These are phyloP conservation scores for Paramyrothecium roridum DNA, from an alignment of 2,329 filamentous ascomycete species.

Conservation along the genomic window DNA sequence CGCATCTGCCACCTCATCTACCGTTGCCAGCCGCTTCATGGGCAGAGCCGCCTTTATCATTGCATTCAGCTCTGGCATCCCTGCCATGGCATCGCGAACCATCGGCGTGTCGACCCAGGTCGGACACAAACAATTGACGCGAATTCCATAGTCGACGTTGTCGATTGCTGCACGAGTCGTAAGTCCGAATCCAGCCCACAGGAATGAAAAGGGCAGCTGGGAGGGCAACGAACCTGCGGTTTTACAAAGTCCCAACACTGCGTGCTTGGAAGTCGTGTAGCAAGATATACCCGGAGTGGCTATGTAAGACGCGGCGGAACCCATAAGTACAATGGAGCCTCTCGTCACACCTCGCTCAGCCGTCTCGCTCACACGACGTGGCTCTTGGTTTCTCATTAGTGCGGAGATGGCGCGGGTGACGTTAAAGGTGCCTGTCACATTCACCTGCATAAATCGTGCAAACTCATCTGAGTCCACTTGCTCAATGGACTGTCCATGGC, in stretches of 20 bases:
- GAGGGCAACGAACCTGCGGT: conserved; percentile 7
- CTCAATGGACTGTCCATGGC: background rate
- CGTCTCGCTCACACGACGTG: background rate
- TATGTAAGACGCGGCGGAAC: conserved; percentile 10
- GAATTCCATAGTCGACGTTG: background rate
- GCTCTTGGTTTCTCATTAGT: conserved; percentile 7
- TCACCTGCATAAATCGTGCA: conserved; percentile 7
- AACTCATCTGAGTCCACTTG: conserved; percentile 8
- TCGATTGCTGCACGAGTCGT: background rate
- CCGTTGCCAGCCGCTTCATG: background rate
- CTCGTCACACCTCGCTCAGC: conserved; percentile 4
- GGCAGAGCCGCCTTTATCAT: background rate
- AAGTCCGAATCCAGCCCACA: too few species aligned
- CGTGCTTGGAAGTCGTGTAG: conserved; percentile 11
- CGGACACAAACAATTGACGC: background rate
- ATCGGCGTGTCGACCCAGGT: background rate
- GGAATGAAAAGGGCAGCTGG: too few species aligned
- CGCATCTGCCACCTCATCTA: background rate
- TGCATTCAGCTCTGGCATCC: background rate
- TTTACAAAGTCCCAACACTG: conserved; percentile 9
- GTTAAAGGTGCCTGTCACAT: conserved; percentile 9
- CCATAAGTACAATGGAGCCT: conserved; percentile 10
- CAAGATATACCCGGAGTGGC: conserved; percentile 7
- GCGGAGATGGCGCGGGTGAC: conserved; percentile 4
- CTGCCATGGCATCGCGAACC: background rate